A percentile compares a stretch with the other conserved stretches of the same genome.
Evolutionary conservation across 2,329 filamentous ascomycete species (phyloP).

Genomic region (Metarhizium rileyi): DNA sequence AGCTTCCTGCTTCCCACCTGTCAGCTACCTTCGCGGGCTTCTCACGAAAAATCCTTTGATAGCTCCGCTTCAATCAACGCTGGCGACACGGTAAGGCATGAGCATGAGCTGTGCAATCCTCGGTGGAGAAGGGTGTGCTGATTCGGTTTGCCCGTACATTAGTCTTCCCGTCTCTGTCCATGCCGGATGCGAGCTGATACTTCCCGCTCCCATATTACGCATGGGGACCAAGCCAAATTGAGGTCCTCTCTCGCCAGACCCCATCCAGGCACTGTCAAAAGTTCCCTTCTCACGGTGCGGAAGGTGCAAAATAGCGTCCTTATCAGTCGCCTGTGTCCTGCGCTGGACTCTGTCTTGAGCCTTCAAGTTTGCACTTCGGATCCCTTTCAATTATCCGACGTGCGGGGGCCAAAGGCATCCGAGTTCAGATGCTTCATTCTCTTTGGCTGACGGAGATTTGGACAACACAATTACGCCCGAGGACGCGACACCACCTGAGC

Average conservation of each 20-base stretch:
- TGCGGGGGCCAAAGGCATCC: neutral
- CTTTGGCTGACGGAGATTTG: neutral
- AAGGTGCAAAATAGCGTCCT: neutral
- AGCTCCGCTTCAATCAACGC: slow-evolving; percentile 3
- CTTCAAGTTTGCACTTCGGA: no score
- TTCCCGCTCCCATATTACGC: slow-evolving; percentile 10
- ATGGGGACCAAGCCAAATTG: slow-evolving; percentile 1
- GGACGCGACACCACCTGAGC: neutral
- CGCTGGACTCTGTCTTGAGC: no score
- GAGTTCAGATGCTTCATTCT: neutral
- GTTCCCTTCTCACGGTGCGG: slow-evolving; percentile 1
- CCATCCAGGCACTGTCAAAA: slow-evolving; percentile 1
- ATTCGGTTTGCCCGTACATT: slow-evolving; percentile 20
- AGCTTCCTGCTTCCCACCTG: no score
- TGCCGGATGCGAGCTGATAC: slow-evolving; percentile 14
- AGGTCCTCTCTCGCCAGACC: neutral
- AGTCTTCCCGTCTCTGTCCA: slow-evolving; percentile 22
- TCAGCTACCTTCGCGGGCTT: neutral
- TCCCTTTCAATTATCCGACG: no score
- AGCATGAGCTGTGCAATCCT: slow-evolving; percentile 17
- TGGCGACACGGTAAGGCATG: neutral
- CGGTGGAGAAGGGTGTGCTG: slow-evolving; percentile 13
- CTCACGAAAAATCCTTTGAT: neutral
- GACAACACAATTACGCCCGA: slow-evolving; percentile 2
- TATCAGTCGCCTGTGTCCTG: neutral